Evolutionary conservation across 2,329 filamentous ascomycete genomes (phyloP).

Genomic region (Xylariaceae sp.): DNA sequence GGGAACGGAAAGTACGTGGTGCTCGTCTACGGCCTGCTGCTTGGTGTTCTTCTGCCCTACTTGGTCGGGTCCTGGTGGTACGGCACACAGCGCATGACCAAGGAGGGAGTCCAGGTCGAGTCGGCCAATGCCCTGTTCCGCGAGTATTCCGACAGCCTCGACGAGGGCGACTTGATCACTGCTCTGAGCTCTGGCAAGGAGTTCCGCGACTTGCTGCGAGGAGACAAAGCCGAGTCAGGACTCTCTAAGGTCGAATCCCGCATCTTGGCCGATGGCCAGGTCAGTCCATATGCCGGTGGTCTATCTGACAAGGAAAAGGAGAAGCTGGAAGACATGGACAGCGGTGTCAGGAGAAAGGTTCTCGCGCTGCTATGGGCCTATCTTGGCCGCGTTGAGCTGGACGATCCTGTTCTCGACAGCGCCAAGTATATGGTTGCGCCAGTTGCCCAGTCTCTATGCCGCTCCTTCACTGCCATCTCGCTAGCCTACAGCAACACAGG

Average conservation of each 20-base stretch:
- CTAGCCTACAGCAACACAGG: constrained; percentile 79
- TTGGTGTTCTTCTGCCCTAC: constrained; percentile 87
- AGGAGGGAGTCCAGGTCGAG: constrained; percentile 86
- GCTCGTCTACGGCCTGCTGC: constrained; percentile 76
- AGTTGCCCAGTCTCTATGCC: constrained; percentile 75
- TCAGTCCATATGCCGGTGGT: constrained; percentile 44
- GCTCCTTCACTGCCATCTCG: constrained; percentile 78
- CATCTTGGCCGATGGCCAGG: constrained; percentile 56
- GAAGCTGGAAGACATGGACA: constrained; percentile 72
- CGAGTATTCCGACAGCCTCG: constrained; percentile 80
- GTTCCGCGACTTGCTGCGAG: constrained; percentile 68
- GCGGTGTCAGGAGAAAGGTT: constrained; percentile 73
- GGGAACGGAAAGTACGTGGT: constrained; percentile 95
- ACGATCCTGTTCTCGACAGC: constrained; percentile 67
- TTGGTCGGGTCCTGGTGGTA: constrained; percentile 98
- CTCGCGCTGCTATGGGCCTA: constrained; percentile 93
- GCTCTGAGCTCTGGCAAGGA: constrained; percentile 83
- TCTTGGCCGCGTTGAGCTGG: constrained; percentile 77
- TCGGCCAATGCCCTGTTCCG: constrained; percentile 92
- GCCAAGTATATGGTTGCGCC: constrained; percentile 87
- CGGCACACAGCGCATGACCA: constrained; percentile 84
- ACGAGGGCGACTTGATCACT: constrained; percentile 69
- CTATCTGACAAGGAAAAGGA: constrained; percentile 68
- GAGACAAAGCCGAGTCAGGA: constrained; percentile 71
- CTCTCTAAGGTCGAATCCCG: constrained; percentile 78